Percentiles rank a stretch among this genome's conserved stretches.
Conservation (phyloP, 1,284 basidiomycete genomes). For the Fomitopsis pinicola region DNA sequence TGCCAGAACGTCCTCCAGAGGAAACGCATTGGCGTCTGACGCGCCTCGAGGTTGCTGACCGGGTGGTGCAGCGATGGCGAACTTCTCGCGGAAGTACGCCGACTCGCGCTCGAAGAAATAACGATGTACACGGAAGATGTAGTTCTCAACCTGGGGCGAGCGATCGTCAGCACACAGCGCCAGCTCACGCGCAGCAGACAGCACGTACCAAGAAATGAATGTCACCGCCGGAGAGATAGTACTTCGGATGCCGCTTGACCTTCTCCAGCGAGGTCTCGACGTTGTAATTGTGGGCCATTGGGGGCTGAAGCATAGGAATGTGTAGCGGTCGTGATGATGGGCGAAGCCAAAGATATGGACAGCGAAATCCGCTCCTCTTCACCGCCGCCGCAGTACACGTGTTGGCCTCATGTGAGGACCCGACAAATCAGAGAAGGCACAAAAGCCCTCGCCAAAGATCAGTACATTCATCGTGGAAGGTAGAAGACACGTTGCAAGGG, state of each 20-base stretch:
- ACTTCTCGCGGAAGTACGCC: conserved; percentile 38
- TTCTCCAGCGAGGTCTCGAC: conserved; percentile 30
- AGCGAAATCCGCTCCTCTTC: conserved; percentile 7
- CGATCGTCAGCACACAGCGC: conserved; percentile 3
- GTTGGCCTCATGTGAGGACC: conserved; percentile 30
- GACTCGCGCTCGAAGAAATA: conserved; percentile 67
- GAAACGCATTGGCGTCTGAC: conserved; percentile 43
- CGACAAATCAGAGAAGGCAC: conserved; percentile 1
- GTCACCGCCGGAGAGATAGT: conserved; percentile 52
- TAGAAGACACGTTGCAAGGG: not conserved
- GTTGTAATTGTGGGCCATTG: conserved; percentile 19
- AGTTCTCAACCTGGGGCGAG: conserved; percentile 37
- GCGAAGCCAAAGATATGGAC: conserved; percentile 19
- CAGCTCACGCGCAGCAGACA: not conserved
- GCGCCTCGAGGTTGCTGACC: conserved; percentile 39
- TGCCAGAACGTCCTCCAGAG: conserved; percentile 41
- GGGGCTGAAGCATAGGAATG: conserved; percentile 25
- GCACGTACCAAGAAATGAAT: conserved; percentile 47
- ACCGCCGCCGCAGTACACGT: conserved; percentile 31
- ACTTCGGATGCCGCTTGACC: conserved; percentile 37
- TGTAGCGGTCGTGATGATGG: conserved; percentile 10
- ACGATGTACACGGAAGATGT: conserved; percentile 54
- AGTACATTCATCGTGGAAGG: not conserved
- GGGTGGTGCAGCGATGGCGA: conserved; percentile 39
- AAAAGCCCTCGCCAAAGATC: not conserved